Evolutionary conservation across 163 green algal genomes (phyloP).

Genomic region (Chlamydomonas reinhardtii): DNA sequence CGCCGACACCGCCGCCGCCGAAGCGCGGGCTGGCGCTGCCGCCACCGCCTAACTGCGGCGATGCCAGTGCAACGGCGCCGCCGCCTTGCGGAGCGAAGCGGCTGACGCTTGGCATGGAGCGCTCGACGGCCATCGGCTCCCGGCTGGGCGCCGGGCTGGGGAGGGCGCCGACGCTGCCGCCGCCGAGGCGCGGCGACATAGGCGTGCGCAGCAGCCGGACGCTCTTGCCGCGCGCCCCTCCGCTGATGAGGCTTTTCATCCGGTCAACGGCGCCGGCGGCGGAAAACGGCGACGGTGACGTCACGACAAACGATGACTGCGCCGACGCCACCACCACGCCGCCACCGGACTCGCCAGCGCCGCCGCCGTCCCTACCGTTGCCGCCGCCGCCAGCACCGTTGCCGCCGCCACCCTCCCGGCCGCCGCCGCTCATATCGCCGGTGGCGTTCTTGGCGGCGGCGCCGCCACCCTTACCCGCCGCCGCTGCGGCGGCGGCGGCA

Average conservation of each 20-base stretch:
- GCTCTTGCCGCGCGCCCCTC: neutral
- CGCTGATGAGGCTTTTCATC: slow-evolving; percentile 32
- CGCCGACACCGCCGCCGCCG: neutral
- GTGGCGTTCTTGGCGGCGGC: neutral
- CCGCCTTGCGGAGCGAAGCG: slow-evolving; percentile 6
- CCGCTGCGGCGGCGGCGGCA: neutral
- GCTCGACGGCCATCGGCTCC: neutral
- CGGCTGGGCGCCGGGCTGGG: too few species aligned
- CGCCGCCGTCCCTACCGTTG: neutral
- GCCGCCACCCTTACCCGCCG: neutral
- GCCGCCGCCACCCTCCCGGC: too few species aligned
- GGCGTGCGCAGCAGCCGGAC: neutral
- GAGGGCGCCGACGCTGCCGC: neutral
- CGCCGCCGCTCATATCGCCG: neutral
- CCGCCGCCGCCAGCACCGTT: neutral
- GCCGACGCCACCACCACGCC: slow-evolving; percentile 23
- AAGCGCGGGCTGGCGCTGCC: neutral
- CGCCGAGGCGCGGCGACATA: neutral
- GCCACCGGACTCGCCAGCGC: neutral
- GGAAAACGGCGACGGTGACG: slow-evolving; percentile 20
- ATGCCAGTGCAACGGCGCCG: neutral
- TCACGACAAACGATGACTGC: slow-evolving; percentile 27
- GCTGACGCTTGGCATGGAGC: slow-evolving; percentile 9
- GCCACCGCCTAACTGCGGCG: neutral
- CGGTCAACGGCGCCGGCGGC: slow-evolving; percentile 6